phyloP scores from a whole-genome alignment of 345 rosid species.

The Clausena lansium region DNA sequence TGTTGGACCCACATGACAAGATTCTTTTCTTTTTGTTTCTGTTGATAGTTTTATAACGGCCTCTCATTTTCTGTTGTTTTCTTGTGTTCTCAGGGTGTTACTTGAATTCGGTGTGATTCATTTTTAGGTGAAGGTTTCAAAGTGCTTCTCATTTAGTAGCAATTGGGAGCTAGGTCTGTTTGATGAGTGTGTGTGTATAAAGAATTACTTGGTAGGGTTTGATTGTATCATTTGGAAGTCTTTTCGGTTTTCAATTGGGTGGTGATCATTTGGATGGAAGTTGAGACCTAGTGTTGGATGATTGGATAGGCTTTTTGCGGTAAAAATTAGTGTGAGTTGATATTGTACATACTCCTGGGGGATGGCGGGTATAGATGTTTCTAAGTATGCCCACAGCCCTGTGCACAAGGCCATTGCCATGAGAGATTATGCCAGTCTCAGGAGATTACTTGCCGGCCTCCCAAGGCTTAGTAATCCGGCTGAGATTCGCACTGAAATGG shows the following conservation, averaged over 20 bases:
- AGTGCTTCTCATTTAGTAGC: constrained; percentile 14
- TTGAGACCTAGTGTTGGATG: constrained; percentile 26
- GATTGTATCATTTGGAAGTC: constrained; percentile 8
- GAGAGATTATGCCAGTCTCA: constrained; percentile 67
- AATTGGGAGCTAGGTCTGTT: constrained; percentile 19
- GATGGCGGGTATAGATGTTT: constrained; percentile 85
- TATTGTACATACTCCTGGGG: constrained; percentile 30
- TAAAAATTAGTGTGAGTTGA: constrained; percentile 19
- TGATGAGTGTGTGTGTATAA: constrained; percentile 12
- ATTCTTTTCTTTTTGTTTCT: constrained; percentile 26
- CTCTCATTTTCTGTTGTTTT: constrained; percentile 15
- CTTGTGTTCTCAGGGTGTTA: constrained; percentile 22
- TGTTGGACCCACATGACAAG: constrained; percentile 23
- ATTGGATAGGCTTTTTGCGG: constrained; percentile 28
- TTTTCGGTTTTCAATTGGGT: constrained; percentile 11
- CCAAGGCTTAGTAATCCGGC: constrained; percentile 67
- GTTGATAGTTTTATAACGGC: constrained; percentile 18
- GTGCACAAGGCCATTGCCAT: constrained; percentile 72
- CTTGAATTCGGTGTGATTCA: constrained; percentile 25
- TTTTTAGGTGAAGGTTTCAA: constrained; percentile 15
- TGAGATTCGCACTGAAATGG: constrained; percentile 67
- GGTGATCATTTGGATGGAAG: constrained; percentile 6
- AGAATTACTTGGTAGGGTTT: constrained; percentile 20
- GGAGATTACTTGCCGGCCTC: constrained; percentile 64
- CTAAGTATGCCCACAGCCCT: constrained; percentile 77